phyloP scores from a whole-genome alignment of 2,329 filamentous ascomycete species.

The Aspergillus sp. region DNA sequence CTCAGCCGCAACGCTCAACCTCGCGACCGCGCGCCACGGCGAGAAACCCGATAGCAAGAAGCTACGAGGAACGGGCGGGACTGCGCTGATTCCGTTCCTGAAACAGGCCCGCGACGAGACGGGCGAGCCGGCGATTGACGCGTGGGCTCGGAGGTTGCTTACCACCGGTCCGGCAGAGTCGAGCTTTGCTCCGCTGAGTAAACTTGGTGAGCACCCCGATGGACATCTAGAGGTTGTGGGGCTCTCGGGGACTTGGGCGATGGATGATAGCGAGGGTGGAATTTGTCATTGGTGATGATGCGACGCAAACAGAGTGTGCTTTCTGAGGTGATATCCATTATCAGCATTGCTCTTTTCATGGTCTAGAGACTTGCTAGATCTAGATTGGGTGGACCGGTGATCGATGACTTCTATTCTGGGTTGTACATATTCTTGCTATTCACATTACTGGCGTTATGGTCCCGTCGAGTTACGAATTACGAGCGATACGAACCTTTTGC shows the following conservation, averaged over 20 bases:
- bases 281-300: conserved; percentile 57
- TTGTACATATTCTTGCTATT: too few species aligned
- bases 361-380: not conserved
- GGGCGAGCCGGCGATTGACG: conserved; percentile 81
- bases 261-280: conserved; percentile 76
- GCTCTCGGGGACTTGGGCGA: conserved; percentile 83
- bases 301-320: not conserved
- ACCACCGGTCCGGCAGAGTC: conserved; percentile 53
- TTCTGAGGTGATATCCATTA: not conserved
- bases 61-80: conserved; percentile 89
- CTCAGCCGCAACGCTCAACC: conserved; percentile 54
- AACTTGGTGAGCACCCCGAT: conserved; percentile 57
- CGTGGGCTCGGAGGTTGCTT: conserved; percentile 64
- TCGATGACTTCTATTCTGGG: too few species aligned
- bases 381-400: not conserved
- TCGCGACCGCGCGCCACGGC: conserved; percentile 52
- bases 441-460: too few species aligned
- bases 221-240: conserved; percentile 67
- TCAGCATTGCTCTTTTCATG: not conserved
- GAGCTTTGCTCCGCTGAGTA: conserved; percentile 52
- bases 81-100: conserved; percentile 89
- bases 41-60: conserved; percentile 55
- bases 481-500: too few species aligned
- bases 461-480: too few species aligned
- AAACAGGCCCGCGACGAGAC: conserved; percentile 98